These are phyloP conservation scores for Aspergillus quadricinctus DNA, from an alignment of 2,329 filamentous ascomycete genomes.

Conservation along the genomic window DNA sequence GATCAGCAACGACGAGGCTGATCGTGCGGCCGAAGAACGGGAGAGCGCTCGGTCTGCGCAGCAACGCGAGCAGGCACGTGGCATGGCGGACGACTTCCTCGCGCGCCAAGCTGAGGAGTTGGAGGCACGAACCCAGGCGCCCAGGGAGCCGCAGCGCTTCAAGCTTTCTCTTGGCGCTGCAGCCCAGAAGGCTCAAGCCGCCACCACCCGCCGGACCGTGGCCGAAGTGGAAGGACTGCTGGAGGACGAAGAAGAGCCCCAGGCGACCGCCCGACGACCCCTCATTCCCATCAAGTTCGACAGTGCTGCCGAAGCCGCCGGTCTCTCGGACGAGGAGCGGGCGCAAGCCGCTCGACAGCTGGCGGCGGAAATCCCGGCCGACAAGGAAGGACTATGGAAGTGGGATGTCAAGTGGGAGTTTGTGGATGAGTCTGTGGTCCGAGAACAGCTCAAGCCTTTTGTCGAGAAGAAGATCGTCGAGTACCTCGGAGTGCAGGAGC, in stretches of 20 bases:
- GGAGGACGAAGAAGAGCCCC: conserved; percentile 88
- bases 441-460: conserved; percentile 85
- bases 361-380: conserved; percentile 83
- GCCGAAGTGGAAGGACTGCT: conserved; percentile 91
- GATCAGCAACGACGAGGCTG: conserved; percentile 71
- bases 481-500: conserved; percentile 91
- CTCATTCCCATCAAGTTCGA: conserved; percentile 82
- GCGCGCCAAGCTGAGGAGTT: conserved; percentile 78
- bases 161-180: conserved; percentile 90
- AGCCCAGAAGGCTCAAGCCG: conserved; percentile 65
- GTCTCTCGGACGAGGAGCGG: conserved; percentile 81
- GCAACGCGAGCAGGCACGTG: conserved; percentile 72
- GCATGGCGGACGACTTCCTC: conserved; percentile 87
- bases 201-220: conserved; percentile 67
- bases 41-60: conserved; percentile 66
- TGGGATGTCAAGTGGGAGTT: conserved; percentile 92
- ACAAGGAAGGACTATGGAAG: conserved; percentile 82
- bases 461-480: conserved; percentile 98
- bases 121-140: conserved; percentile 43
- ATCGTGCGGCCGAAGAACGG: conserved; percentile 72
- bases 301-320: conserved; percentile 59
- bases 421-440: conserved; percentile 74
- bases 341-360: conserved; percentile 75
- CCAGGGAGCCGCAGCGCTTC: conserved; percentile 66
- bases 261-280: conserved; percentile 64